These are phyloP conservation scores for Penstemon eatonii DNA, from an alignment of 257 asterid species.

Conservation along the genomic window DNA sequence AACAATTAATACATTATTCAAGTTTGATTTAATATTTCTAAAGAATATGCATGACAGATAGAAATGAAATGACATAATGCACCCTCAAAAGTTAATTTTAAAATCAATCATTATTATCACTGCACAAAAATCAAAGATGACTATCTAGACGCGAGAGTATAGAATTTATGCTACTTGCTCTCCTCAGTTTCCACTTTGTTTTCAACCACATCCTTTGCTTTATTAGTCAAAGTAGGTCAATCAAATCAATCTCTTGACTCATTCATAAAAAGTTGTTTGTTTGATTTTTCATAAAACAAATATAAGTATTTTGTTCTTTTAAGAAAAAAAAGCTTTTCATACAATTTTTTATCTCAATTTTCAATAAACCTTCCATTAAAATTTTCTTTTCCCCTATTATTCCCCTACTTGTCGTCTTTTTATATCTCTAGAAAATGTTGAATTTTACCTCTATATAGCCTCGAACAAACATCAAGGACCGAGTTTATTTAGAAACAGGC, in stretches of 20 bases:
- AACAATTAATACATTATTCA: too few species aligned
- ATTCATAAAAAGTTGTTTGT: not conserved
- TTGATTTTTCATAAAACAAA: too few species aligned
- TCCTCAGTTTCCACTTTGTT: not conserved
- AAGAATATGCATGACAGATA: too few species aligned
- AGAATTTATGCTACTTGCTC: slow-evolving; percentile 25
- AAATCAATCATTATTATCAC: not conserved
- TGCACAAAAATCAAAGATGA: not conserved
- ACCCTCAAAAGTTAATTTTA: not conserved
- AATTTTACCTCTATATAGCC: too few species aligned
- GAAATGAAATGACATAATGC: too few species aligned
- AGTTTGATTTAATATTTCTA: too few species aligned
- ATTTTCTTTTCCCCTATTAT: too few species aligned
- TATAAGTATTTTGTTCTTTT: not conserved
- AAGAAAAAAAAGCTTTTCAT: not conserved
- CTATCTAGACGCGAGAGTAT: slow-evolving; percentile 14
- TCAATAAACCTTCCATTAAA: not conserved
- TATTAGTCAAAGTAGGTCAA: slow-evolving; percentile 4
- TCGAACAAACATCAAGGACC: too few species aligned
- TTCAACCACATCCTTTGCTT: not conserved
- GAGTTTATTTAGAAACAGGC: too few species aligned
- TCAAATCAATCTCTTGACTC: not conserved
- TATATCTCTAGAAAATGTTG: too few species aligned
- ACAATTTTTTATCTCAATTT: not conserved
- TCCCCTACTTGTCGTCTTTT: too few species aligned